Base-by-base conservation (phyloP, 2,329 filamentous ascomycete species). In the Immersiporthe knoxdaviesiana region DNA sequence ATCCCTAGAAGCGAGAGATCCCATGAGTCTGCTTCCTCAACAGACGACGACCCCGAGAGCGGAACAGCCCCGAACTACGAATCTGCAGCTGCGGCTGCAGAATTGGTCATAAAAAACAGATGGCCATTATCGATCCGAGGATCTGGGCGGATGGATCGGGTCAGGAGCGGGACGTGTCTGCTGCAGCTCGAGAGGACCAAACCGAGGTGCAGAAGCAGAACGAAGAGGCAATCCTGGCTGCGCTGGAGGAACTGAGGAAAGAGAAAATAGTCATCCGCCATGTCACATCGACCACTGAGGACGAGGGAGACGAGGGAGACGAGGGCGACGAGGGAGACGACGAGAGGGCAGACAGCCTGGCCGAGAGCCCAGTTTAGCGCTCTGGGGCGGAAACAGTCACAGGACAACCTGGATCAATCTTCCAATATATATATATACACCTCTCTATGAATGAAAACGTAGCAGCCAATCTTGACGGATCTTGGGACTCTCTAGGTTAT, bases 91-190 rank as follows among this genome's bases (percentile, higher is more conserved):
- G 10, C 14, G 11, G 27, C 59, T 16, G 27, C 7, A 6, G 21
- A 39, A 39, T 5, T 4, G n/a, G 7, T 39, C 7, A 1, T 7
- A n/a, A 39, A 4, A 67, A 41, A 41, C 65, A 37, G 8, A 65
- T 71, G 18, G 30, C 50, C 4, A 67, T 71, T 2, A 50, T 71
- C 24, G 60, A 71, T n/a, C 67, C 70, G 1, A 47, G 47, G 27
- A 16, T 71, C 7, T 71, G 70, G 70, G 64, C 39, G 32, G 67
- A 59, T 18, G 18, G 24, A 3, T 2, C 16, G 32, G 14, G 2
- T 16, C 24, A 12, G 5, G n/a, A n/a, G n/a, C n/a, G n/a, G n/a
- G 32, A 37, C 21, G 18, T 18, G 3, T 14, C 12, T 12, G 18
- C 21, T 10, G n/a, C 18, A 2, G 59, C 3, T 1, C 37, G 32